A percentile compares a stretch with the other conserved stretches of the same genome.
phyloP scores from a whole-genome alignment of 495 filamentous ascomycete genomes.

The Aspergillus bertholletiae region DNA sequence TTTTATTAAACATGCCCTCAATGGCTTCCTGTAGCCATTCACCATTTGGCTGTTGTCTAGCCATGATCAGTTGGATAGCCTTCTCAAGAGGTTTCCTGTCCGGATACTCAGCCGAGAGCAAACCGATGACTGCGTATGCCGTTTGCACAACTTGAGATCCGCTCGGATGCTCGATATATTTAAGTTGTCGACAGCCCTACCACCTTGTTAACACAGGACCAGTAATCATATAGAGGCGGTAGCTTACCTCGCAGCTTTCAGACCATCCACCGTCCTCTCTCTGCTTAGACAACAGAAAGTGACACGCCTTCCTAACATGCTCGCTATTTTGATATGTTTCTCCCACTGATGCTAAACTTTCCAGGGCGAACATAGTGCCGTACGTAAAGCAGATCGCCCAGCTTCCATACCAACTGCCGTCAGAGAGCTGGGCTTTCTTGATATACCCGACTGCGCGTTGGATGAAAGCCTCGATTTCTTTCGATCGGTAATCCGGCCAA shows the following conservation, averaged over 20 bases:
- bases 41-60: slow-evolving; percentile 7
- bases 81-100: slow-evolving; percentile 3
- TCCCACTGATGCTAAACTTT: slow-evolving; percentile 4
- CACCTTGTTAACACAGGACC: neutral
- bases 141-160: slow-evolving; percentile 8
- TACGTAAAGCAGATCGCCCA: slow-evolving; percentile 20
- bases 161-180: neutral
- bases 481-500: slow-evolving; percentile 10
- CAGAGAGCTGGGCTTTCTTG: slow-evolving; percentile 1
- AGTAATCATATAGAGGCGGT: neutral
- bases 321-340: slow-evolving; percentile 5
- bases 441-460: slow-evolving; percentile 4
- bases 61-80: slow-evolving; percentile 7
- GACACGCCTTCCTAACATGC: slow-evolving; percentile 5
- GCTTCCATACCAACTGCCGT: slow-evolving; percentile 12
- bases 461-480: slow-evolving; percentile 9
- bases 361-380: slow-evolving; percentile 9
- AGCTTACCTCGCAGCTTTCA: neutral
- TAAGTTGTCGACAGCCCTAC: neutral
- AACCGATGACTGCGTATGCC: slow-evolving; percentile 1
- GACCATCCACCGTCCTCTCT: slow-evolving; percentile 17
- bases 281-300: slow-evolving; percentile 13
- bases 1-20: neutral
- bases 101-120: slow-evolving; percentile 9
- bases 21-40: slow-evolving; percentile 1